phyloP scores from a whole-genome alignment of 2,329 filamentous ascomycete genomes.

The Fusarium anguioides region DNA sequence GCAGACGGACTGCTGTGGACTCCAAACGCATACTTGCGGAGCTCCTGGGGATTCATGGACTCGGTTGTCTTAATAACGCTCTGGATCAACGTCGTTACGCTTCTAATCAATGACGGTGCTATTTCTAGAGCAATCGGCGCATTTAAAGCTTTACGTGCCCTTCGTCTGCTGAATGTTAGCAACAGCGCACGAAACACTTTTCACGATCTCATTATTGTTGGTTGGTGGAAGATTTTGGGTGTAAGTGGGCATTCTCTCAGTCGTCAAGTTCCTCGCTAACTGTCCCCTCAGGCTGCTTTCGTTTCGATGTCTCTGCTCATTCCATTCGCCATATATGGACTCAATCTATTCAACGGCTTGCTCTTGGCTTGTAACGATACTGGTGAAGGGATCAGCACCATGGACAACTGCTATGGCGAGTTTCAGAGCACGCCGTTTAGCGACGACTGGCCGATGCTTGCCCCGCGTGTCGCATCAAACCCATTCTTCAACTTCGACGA shows the following conservation, averaged over 20 bases:
- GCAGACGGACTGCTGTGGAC: conserved; percentile 97
- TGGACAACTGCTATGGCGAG: conserved; percentile 86
- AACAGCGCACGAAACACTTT: conserved; percentile 96
- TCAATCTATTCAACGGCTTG: conserved; percentile 91
- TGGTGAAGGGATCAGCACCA: conserved; percentile 65
- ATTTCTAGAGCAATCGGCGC: conserved; percentile 93
- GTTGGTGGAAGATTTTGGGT: conserved; percentile 92
- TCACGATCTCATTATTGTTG: conserved; percentile 93
- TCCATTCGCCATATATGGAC: conserved; percentile 94
- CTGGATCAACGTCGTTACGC: conserved; percentile 92
- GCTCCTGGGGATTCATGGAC: conserved; percentile 97
- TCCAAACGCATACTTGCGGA: conserved; percentile 95
- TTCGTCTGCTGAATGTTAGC: conserved; percentile 93
- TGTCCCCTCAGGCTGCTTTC: conserved; percentile 73
- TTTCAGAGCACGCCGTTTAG: conserved; percentile 80
- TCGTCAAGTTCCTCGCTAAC: background rate
- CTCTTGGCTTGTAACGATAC: conserved; percentile 79
- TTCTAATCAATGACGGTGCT: conserved; percentile 82
- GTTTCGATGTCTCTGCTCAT: conserved; percentile 95
- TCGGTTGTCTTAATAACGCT: conserved; percentile 90
- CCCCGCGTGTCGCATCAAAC: conserved; percentile 84
- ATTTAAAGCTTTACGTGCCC: conserved; percentile 93
- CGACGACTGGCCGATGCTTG: conserved; percentile 79
- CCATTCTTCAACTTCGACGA: conserved; percentile 93
- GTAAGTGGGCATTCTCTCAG: conserved; percentile 57